Conservation (phyloP, 2,329 filamentous ascomycete genomes). For the Aureobasidium leucospermi region DNA sequence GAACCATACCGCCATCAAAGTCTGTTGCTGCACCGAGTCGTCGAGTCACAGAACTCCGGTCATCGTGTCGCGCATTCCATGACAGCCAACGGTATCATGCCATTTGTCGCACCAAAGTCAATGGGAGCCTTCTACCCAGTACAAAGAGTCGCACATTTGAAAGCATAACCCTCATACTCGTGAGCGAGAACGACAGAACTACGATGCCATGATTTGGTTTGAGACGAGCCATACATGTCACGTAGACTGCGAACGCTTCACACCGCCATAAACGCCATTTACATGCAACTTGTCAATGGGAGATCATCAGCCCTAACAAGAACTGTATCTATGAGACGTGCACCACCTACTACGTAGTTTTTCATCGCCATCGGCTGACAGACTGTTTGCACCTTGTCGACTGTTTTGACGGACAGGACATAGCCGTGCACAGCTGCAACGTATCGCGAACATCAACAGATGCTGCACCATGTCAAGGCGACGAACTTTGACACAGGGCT, state of each 20-base stretch:
- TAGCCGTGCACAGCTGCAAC: not conserved
- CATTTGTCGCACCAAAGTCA: no score
- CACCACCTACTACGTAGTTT: not conserved
- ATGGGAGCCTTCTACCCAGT: no score
- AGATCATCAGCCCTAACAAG: not conserved
- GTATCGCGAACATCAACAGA: not conserved
- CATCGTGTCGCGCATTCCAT: no score
- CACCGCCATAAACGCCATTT: not conserved
- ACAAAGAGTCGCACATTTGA: no score
- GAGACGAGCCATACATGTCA: not conserved
- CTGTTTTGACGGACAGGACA: not conserved
- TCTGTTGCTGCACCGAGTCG: no score
- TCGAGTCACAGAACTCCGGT: no score
- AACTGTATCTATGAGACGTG: not conserved
- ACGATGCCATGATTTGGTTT: not conserved
- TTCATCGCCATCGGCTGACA: not conserved
- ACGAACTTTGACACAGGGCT: not conserved
- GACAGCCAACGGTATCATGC: no score
- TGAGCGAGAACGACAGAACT: not conserved
- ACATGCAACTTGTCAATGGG: not conserved
- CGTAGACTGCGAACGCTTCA: not conserved
- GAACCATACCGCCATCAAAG: no score
- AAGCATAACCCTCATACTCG: not conserved
- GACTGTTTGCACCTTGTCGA: not conserved
- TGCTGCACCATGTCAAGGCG: constrained; percentile 1